phyloP scores from a whole-genome alignment of 129 eudicot genomes.

The Rutidosis leptorrhynchoides region DNA sequence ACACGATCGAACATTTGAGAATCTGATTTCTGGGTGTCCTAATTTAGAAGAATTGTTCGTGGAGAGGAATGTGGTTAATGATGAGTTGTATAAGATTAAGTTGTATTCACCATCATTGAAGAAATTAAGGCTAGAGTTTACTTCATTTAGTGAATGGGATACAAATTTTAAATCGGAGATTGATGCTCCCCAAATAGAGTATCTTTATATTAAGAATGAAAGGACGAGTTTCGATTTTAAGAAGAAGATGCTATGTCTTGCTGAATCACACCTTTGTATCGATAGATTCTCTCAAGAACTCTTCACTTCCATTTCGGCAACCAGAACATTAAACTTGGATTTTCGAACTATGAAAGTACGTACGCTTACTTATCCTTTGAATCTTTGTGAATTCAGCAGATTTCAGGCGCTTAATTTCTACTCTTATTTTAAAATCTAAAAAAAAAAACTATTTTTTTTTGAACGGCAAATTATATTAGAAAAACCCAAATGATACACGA shows the following conservation, averaged over 20 bases:
- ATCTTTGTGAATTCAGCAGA: background rate
- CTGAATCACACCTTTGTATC: constrained; percentile 7
- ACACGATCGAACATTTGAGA: background rate
- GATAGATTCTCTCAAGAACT: background rate
- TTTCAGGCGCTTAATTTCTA: background rate
- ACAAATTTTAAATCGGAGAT: constrained; percentile 9
- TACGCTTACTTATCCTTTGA: background rate
- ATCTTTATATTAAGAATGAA: constrained; percentile 17
- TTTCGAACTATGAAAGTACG: background rate
- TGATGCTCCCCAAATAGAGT: constrained; percentile 25
- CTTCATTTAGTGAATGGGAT: background rate
- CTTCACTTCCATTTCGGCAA: constrained; percentile 9
- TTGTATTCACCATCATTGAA: constrained; percentile 21
- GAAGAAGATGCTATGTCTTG: constrained; percentile 9
- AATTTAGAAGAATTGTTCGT: constrained; percentile 23
- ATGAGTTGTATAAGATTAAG: constrained; percentile 1
- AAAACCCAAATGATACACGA: too few species aligned
- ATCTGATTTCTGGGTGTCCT: constrained; percentile 30
- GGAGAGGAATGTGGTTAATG: constrained; percentile 17
- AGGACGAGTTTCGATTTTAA: constrained; percentile 2
- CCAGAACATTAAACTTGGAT: constrained; percentile 3
- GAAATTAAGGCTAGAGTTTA: background rate
- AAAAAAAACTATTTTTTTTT: too few species aligned
- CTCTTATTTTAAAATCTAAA: background rate
- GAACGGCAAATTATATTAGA: too few species aligned